phyloP scores from a whole-genome alignment of 2,329 filamentous ascomycete species.

The Talaromyces sp. region DNA sequence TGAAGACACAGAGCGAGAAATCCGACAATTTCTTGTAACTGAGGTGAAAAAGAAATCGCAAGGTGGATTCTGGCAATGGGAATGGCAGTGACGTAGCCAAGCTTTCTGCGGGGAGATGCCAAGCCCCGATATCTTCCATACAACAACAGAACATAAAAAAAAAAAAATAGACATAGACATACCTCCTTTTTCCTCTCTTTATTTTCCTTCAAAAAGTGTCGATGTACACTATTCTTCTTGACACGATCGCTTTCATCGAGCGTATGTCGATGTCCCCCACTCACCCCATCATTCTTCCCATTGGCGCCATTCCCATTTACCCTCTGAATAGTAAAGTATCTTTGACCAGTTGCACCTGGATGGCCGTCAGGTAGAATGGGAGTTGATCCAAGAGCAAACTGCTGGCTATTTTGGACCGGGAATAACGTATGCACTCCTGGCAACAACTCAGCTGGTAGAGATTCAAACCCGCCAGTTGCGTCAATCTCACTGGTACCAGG shows the following conservation, averaged over 20 bases:
- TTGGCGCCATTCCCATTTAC: slow-evolving; percentile 77
- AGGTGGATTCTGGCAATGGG: slow-evolving; percentile 1
- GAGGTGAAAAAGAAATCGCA: background rate
- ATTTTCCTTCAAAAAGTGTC: slow-evolving; percentile 65
- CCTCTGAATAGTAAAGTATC: slow-evolving; percentile 74
- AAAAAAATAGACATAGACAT: slow-evolving; percentile 32
- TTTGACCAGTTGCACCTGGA: slow-evolving; percentile 54
- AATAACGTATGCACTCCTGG: slow-evolving; percentile 30
- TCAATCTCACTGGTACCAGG: slow-evolving; percentile 44
- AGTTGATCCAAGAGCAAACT: slow-evolving; percentile 49
- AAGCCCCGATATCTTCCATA: slow-evolving; percentile 9
- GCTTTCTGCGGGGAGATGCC: slow-evolving; percentile 16
- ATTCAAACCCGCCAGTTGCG: slow-evolving; percentile 21
- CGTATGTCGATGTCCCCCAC: slow-evolving; percentile 73
- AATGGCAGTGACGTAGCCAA: slow-evolving; percentile 24
- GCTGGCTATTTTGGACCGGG: slow-evolving; percentile 22
- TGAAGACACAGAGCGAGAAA: background rate
- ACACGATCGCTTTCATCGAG: slow-evolving; percentile 75
- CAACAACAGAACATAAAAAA: slow-evolving; percentile 19
- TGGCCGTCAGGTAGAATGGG: slow-evolving; percentile 46
- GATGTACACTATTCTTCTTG: slow-evolving; percentile 77
- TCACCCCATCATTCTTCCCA: slow-evolving; percentile 69
- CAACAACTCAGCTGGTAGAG: slow-evolving; percentile 25
- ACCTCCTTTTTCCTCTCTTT: slow-evolving; percentile 67
- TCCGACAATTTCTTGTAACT: background rate